Evolutionary conservation across 371 early-diverging fungal species (phyloP).

Genomic region (Mortierella sp.): DNA sequence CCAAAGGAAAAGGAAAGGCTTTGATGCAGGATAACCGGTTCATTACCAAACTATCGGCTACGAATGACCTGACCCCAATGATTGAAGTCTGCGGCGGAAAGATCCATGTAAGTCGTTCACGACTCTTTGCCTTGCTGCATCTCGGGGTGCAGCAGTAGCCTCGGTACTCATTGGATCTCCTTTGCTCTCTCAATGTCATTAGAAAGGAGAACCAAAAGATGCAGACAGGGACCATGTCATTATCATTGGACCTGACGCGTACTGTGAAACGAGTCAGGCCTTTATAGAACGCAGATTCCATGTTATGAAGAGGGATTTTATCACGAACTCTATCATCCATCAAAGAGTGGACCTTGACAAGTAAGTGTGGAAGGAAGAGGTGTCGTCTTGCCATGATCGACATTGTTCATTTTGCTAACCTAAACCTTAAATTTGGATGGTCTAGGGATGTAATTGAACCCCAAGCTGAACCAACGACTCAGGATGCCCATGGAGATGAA

Average conservation of each 20-base stretch:
- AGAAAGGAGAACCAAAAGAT: neutral
- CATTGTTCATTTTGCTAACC: too few relatives aligned
- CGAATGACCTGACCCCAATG: constrained; percentile 3
- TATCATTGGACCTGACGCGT: constrained; percentile 14
- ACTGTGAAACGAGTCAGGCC: neutral
- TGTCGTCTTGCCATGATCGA: neutral
- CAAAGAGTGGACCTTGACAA: constrained; percentile 4
- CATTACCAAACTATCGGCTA: neutral
- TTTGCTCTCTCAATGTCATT: neutral
- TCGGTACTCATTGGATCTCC: too few relatives aligned
- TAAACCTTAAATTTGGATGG: too few relatives aligned
- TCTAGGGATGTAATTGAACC: too few relatives aligned
- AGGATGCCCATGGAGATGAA: too few relatives aligned
- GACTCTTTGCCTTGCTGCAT: too few relatives aligned
- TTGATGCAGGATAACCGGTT: too few relatives aligned
- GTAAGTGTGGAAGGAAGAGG: constrained; percentile 5
- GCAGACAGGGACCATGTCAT: constrained; percentile 8
- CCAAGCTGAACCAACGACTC: too few relatives aligned
- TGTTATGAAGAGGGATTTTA: constrained; percentile 16
- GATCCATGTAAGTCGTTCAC: constrained; percentile 1
- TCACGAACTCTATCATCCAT: constrained; percentile 3
- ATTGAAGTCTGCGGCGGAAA: constrained; percentile 22
- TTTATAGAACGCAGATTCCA: constrained; percentile 5
- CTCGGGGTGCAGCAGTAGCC: too few relatives aligned
- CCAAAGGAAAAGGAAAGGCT: neutral